phyloP scores from a whole-genome alignment of 192 early-diverging fungal genomes.

The Mortierella alpina region DNA sequence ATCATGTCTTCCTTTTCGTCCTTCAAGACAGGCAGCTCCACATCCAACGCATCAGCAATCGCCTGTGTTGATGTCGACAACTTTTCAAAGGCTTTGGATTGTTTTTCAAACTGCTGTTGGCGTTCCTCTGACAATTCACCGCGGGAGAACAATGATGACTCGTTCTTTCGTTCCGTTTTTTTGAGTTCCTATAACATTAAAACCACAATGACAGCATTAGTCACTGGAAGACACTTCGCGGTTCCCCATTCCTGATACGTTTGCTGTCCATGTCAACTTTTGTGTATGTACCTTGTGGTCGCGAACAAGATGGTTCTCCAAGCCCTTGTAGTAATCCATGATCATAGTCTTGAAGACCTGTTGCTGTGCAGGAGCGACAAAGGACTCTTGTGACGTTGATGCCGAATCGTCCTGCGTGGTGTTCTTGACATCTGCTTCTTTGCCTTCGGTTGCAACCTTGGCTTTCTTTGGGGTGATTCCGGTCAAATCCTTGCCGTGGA shows the following conservation, averaged over 20 bases:
- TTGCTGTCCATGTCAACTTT: neutral
- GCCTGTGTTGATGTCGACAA: slow-evolving; percentile 58
- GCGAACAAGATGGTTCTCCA: slow-evolving; percentile 69
- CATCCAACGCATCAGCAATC: slow-evolving; percentile 78
- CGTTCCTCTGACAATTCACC: slow-evolving; percentile 86
- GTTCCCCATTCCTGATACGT: neutral
- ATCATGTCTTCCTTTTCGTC: slow-evolving; percentile 70
- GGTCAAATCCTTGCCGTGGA: slow-evolving; percentile 63
- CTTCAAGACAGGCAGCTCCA: slow-evolving; percentile 82
- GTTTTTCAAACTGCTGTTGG: slow-evolving; percentile 80
- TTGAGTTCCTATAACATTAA: slow-evolving; percentile 63
- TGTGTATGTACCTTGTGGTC: slow-evolving; percentile 77
- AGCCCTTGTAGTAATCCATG: slow-evolving; percentile 67
- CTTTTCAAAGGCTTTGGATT: slow-evolving; percentile 76
- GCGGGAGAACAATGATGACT: slow-evolving; percentile 82
- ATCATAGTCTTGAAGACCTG: slow-evolving; percentile 61
- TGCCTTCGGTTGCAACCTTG: slow-evolving; percentile 28
- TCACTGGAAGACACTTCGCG: neutral
- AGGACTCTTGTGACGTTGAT: slow-evolving; percentile 19
- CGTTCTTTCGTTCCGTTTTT: slow-evolving; percentile 78
- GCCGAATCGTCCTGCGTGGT: slow-evolving; percentile 16
- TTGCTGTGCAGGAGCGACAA: slow-evolving; percentile 52
- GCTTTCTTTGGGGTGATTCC: slow-evolving; percentile 60
- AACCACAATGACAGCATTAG: neutral
- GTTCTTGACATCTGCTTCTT: slow-evolving; percentile 30